Conservation (phyloP, 2,329 filamentous ascomycete species). For the Sporothrix brasiliensis region DNA sequence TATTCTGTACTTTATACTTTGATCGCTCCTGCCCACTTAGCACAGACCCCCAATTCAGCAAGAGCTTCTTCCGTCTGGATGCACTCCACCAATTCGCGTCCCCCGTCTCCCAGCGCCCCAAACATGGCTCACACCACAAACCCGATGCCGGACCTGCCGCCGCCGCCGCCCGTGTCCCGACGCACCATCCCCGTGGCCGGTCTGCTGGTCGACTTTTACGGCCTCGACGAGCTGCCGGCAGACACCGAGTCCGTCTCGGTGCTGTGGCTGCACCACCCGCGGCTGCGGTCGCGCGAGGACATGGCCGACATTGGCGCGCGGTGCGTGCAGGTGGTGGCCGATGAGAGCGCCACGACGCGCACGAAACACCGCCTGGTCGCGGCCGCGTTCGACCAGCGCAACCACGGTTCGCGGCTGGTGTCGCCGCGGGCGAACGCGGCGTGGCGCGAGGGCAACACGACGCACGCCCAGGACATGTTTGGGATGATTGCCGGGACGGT, state of each 20-base stretch:
- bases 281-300: conserved; percentile 67
- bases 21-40: conserved; percentile 1
- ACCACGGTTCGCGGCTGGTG: conserved; percentile 78
- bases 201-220: conserved; percentile 77
- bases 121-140: conserved; percentile 33
- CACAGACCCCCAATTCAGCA: neutral
- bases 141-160: conserved; percentile 41
- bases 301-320: conserved; percentile 77
- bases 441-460: conserved; percentile 77
- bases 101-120: neutral
- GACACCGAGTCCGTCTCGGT: conserved; percentile 64
- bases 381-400: conserved; percentile 86
- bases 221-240: conserved; percentile 68
- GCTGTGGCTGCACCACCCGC: conserved; percentile 89
- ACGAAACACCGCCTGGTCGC: conserved; percentile 62
- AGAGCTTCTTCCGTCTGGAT: too few species aligned
- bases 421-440: conserved; percentile 70
- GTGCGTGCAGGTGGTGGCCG: conserved; percentile 69
- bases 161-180: conserved; percentile 59
- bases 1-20: neutral
- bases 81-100: too few species aligned
- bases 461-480: conserved; percentile 92
- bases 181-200: conserved; percentile 74
- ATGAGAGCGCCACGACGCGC: conserved; percentile 38
- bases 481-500: conserved; percentile 72